Evolutionary conservation across 1,139 yeast species (phyloP), one percentile per base, ranked within the genome.

Genomic region (Taphrina populina): DNA sequence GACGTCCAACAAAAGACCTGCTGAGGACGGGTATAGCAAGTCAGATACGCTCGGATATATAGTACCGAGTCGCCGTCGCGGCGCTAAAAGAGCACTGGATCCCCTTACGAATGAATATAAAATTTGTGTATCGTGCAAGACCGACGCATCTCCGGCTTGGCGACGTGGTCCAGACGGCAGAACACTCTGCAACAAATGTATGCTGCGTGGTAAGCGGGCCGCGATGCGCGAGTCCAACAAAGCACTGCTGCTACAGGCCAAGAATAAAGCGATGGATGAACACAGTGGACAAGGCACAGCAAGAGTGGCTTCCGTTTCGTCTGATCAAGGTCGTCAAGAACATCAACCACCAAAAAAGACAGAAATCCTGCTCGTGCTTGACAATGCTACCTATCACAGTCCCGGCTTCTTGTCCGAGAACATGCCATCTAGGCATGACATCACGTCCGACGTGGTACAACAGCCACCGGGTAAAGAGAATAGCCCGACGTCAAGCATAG

Each of bases 91-190:
- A 29, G 37, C 47, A 4, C 23, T 30, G 11, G 20, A 43, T 20
- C 47, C 47, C 4, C 26, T 20, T n/a, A 43, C 47, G 11, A 15
- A 30, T 8, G 36, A 29, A 21, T 20, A 26, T 13, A 43, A 43
- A 37, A 37, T 43, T 8, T 43, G 47, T 30, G 33, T 29, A 2
- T 29, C 47, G 10, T 43, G 47, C 23, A 37, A 29, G 8, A 30
- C 23, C 3, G 37, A 43, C 20, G 47, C 29, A 13, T 43, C 47
- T 13, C 47, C 47, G 2, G 47, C 47, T 4, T 43, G 47, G 47
- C 47, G 47, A 20, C 29, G 32, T 17, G 47, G 32, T 20, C 29
- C 29, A n/a, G 37, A 43, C 20, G 47, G 47, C 5, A 29, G 32
- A 1, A 26, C 47, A 11, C 15, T 43, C 26, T 43, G 47, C 47